Evolutionary conservation across 2,329 filamentous ascomycete species (phyloP), one percentile per base, ranked within the genome.

Genomic region (Sclerotinia trifoliorum): DNA sequence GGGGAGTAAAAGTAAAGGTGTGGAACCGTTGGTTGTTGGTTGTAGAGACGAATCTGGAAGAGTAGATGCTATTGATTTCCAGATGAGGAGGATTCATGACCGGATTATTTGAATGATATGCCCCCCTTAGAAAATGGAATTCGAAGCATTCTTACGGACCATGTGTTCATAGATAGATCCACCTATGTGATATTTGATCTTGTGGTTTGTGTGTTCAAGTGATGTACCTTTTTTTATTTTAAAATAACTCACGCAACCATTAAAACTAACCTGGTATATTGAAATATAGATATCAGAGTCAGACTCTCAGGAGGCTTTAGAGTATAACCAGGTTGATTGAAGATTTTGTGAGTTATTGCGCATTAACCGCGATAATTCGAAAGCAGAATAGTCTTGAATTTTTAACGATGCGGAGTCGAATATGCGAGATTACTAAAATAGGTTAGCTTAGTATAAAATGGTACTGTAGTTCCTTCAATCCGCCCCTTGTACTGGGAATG

Each of bases 11-110:
- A 21, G 21, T 17, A 62, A 62, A 62, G 21, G 39, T 51, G 48
- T 62, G 46, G 32, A 62, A 42, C 39, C 5, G 39, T 17, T n/a
- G 46, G 62, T 35, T 15, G 65, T 24, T 32, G 42, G 65, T 63
- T 71, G 66, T 60, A 66, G 54, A 68, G 62, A 72, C 58, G 46
- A 68, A 60, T 58, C 42, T 57, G 61, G 60, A 49, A 72, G 68
- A 68, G 46, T 13, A 44, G 19, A n/a, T 44, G 24, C 29, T 26
- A 49, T 42, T 51, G 17, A 67, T 62, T 26, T 65, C 61, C 52
- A 42, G 29, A 49, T 44, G 60, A 49, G 24, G 2, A 21, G 8
- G 29, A 42, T 17, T 26, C 26, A 61, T n/a, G 58, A 10, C 29
- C 21, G 29, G 15, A 39, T 49, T 49, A 35, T 29, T 35, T 51